Evolutionary conservation across 148 eudicot species (phyloP).

Genomic region (Cornus kousa): DNA sequence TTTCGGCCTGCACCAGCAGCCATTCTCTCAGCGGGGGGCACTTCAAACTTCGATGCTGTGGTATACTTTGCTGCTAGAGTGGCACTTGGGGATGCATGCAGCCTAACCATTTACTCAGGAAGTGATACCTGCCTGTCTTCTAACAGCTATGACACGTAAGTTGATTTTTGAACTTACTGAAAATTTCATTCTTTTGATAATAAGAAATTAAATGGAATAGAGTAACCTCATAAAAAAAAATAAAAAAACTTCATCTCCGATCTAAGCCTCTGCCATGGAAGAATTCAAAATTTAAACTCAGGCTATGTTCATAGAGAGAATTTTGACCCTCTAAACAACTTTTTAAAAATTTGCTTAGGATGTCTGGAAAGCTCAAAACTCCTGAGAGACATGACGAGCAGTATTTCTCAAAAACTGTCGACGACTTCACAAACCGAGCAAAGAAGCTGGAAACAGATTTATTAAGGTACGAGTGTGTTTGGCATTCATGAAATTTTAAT

Average conservation of each 20-base stretch:
- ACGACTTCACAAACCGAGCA: conserved; percentile 36
- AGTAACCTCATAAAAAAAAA: background rate
- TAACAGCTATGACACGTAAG: conserved; percentile 32
- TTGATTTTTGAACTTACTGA: background rate
- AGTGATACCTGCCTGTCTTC: conserved; percentile 20
- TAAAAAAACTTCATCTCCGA: background rate
- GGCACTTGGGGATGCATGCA: conserved; percentile 60
- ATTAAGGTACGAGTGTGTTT: conserved; percentile 35
- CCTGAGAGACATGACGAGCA: conserved; percentile 24
- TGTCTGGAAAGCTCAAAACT: conserved; percentile 25
- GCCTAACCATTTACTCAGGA: conserved; percentile 17
- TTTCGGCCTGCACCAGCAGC: conserved; percentile 48
- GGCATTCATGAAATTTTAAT: background rate
- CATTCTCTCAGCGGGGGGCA: conserved; percentile 45
- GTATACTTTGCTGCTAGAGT: conserved; percentile 46
- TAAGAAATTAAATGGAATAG: background rate
- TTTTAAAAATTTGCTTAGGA: conserved; percentile 24
- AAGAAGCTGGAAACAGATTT: conserved; percentile 44
- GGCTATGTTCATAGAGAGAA: background rate
- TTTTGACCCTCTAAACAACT: background rate
- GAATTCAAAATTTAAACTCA: background rate
- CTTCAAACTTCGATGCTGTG: conserved; percentile 33
- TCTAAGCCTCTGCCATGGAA: background rate
- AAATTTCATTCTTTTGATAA: conserved; percentile 2
- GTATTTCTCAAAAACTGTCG: conserved; percentile 32